A percentile compares a stretch with the other conserved stretches of the same genome.
These are phyloP conservation scores for Dendrocalamus latiflorus DNA, from an alignment of 202 grass and related monocot species.

Conservation along the genomic window DNA sequence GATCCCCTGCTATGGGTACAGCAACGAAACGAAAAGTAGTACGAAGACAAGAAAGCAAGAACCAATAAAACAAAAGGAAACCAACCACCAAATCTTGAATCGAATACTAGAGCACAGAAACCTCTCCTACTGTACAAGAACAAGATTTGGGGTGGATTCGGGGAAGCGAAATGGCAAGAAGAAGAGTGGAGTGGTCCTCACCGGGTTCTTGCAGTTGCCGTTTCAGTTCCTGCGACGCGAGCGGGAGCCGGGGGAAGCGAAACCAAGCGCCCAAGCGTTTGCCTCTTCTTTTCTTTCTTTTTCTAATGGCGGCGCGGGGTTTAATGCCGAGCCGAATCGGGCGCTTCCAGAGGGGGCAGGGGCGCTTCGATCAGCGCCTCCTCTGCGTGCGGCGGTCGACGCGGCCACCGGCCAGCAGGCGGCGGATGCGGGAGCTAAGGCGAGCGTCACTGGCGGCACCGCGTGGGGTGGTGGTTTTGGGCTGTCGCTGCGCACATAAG, in stretches of 20 bases:
- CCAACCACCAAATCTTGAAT: neutral
- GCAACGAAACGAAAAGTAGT: neutral
- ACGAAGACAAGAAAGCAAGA: too few species aligned
- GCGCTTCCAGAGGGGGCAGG: neutral
- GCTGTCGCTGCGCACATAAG: conserved; percentile 1
- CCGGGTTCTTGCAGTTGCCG: conserved; percentile 8
- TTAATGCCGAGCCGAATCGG: neutral
- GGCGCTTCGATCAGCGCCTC: neutral
- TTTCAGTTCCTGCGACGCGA: neutral
- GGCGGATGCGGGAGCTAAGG: neutral
- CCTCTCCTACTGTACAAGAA: neutral
- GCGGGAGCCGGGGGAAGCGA: neutral
- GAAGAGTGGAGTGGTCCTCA: neutral
- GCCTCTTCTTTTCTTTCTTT: neutral
- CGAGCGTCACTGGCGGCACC: conserved; percentile 4
- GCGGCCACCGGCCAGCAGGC: neutral
- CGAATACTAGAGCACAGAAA: neutral
- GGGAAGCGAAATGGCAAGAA: neutral
- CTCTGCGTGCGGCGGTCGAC: neutral
- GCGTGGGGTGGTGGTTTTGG: neutral
- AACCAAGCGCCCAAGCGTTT: neutral
- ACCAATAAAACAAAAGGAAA: neutral
- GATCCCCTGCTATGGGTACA: neutral
- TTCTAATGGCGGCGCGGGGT: neutral
- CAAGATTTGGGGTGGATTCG: neutral